These are phyloP conservation scores for Krasilnikovozyma curviuscula DNA, from an alignment of 768 basidiomycete species.

Conservation along the genomic window DNA sequence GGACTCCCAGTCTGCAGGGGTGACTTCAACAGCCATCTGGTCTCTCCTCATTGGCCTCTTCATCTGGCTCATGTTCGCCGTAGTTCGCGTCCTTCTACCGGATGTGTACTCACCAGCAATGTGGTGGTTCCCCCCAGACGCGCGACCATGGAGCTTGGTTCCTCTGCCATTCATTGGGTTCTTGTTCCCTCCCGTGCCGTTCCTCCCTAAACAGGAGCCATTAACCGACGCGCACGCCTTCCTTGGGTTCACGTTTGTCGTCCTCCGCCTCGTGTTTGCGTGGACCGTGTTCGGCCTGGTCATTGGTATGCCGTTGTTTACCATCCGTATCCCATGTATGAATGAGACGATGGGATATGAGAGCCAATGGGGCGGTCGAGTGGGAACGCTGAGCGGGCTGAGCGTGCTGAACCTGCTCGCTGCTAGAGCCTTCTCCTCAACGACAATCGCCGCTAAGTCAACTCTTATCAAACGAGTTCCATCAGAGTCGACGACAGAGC, in stretches of 20 bases:
- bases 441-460: not conserved
- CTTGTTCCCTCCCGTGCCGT: not conserved
- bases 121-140: not conserved
- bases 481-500: not conserved
- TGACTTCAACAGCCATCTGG: not conserved
- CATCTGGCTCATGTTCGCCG: not conserved
- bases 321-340: not conserved
- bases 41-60: not conserved
- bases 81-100: not conserved
- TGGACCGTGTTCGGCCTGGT: constrained; percentile 1
- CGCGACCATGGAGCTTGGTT: not conserved
- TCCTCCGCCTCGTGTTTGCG: not conserved
- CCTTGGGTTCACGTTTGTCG: not conserved
- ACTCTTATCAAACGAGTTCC: not conserved
- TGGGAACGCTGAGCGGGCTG: not conserved
- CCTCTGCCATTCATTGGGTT: not conserved
- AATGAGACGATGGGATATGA: not conserved
- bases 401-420: not conserved
- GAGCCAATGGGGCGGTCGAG: not conserved
- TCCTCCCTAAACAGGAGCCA: not conserved
- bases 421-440: too few species aligned
- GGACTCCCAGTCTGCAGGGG: not conserved
- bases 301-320: not conserved
- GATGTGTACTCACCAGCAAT: not conserved
- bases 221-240: not conserved